phyloP scores from a whole-genome alignment of 2,329 filamentous ascomycete species.

The Fusarium equiseti region DNA sequence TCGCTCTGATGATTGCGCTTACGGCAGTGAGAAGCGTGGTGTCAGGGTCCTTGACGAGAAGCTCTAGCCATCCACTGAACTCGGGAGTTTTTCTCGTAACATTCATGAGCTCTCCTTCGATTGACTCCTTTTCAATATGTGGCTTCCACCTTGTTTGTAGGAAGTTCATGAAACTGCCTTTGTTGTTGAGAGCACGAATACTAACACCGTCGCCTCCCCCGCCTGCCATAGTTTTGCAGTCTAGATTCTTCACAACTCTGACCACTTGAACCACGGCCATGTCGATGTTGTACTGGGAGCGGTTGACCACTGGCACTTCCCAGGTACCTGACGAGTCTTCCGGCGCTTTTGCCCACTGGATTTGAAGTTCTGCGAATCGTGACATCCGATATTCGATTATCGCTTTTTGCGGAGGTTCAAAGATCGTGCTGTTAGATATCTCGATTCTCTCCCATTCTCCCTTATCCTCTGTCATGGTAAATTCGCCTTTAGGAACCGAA shows the following conservation, averaged over 20 bases:
- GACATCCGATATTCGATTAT: background rate
- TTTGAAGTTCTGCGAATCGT: background rate
- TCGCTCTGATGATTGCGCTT: slow-evolving; percentile 3
- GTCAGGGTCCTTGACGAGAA: slow-evolving; percentile 1
- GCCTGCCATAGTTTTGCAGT: background rate
- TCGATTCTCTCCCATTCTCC: slow-evolving; percentile 11
- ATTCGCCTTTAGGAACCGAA: background rate
- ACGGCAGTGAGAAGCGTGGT: background rate
- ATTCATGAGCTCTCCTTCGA: background rate
- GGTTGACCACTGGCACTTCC: slow-evolving; percentile 6
- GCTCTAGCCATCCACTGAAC: slow-evolving; percentile 1
- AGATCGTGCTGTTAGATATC: background rate
- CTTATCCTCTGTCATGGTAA: slow-evolving; percentile 1
- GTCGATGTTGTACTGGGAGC: background rate
- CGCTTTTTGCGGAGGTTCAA: background rate
- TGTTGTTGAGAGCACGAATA: background rate
- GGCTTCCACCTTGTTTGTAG: background rate
- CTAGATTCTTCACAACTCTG: background rate
- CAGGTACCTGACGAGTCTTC: background rate
- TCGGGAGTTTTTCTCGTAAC: background rate
- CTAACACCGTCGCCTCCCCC: background rate
- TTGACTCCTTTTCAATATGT: fast-evolving
- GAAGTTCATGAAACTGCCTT: background rate
- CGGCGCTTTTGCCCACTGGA: slow-evolving; percentile 8
- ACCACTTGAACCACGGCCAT: background rate